Percentiles rank a stretch among this genome's conserved stretches.
phyloP scores from a whole-genome alignment of 2,329 filamentous ascomycete genomes.

The Clonostachys rhizophaga region DNA sequence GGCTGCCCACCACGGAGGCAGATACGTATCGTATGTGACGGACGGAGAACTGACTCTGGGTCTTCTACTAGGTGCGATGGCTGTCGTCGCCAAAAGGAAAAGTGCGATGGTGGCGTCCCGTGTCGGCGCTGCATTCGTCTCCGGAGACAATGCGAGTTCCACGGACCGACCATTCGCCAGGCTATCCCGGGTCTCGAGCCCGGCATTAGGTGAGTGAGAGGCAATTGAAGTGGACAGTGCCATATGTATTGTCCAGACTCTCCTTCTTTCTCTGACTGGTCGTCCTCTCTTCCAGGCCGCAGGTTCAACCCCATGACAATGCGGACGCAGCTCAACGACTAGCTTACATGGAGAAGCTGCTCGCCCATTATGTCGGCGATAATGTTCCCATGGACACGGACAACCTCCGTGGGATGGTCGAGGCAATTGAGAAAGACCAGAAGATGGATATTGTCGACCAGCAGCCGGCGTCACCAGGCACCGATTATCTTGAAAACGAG shows the following conservation, averaged over 20 bases:
- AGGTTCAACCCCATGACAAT: not conserved
- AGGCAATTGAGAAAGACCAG: too few relatives aligned
- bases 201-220: constrained; percentile 1
- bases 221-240: constrained; percentile 21
- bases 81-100: constrained; percentile 50
- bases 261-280: not conserved
- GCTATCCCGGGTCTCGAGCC: too few relatives aligned
- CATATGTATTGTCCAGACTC: constrained; percentile 4
- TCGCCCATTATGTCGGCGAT: constrained; percentile 39
- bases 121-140: constrained; percentile 47
- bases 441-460: too few relatives aligned
- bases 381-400: constrained; percentile 7
- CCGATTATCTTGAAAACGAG: too few relatives aligned
- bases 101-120: constrained; percentile 51
- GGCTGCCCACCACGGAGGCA: too few relatives aligned
- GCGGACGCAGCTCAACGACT: constrained; percentile 4
- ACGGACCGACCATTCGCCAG: constrained; percentile 3
- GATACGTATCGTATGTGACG: too few relatives aligned
- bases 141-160: constrained; percentile 43
- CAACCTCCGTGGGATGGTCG: too few relatives aligned
- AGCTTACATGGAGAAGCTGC: constrained; percentile 35
- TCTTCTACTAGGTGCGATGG: constrained; percentile 38
- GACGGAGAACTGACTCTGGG: too few relatives aligned
- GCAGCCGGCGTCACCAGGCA: too few relatives aligned
- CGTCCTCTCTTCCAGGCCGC: not conserved